Conservation (phyloP, 139 green algal genomes). For the Parachlorella kessleri region DNA sequence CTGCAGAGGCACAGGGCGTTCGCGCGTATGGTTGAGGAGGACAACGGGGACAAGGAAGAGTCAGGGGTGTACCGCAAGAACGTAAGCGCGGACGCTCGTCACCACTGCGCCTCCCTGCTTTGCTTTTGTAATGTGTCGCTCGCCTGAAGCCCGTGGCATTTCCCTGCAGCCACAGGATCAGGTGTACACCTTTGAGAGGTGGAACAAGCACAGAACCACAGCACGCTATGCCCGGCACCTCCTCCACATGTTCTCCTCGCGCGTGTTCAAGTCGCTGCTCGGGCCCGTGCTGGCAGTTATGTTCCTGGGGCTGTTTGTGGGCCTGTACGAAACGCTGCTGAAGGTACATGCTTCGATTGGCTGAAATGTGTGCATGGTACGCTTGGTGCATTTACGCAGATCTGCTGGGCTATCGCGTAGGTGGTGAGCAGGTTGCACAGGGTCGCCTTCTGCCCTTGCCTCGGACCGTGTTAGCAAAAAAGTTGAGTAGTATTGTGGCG, state of each 20-base stretch:
- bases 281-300: conserved; percentile 28
- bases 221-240: conserved; percentile 40
- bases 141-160: too few species aligned
- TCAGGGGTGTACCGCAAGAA: not conserved
- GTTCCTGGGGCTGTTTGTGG: conserved; percentile 23
- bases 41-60: not conserved
- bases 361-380: not conserved
- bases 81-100: too few species aligned
- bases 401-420: too few species aligned
- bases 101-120: too few species aligned
- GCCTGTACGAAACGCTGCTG: conserved; percentile 30
- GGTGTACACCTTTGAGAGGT: conserved; percentile 43
- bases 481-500: too few species aligned
- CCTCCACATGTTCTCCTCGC: conserved; percentile 37
- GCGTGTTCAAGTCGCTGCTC: conserved; percentile 29
- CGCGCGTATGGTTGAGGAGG: not conserved
- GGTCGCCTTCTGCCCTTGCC: too few species aligned
- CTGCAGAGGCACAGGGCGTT: not conserved
- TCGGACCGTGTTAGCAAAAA: too few species aligned
- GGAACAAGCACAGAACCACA: conserved; percentile 33
- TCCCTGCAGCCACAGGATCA: too few species aligned
- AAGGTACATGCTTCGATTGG: too few species aligned
- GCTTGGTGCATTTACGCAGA: conserved; percentile 12
- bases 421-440: too few species aligned
- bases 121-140: too few species aligned